These are phyloP conservation scores for Hypoxylon rickii DNA, from an alignment of 495 filamentous ascomycete genomes.

Conservation along the genomic window DNA sequence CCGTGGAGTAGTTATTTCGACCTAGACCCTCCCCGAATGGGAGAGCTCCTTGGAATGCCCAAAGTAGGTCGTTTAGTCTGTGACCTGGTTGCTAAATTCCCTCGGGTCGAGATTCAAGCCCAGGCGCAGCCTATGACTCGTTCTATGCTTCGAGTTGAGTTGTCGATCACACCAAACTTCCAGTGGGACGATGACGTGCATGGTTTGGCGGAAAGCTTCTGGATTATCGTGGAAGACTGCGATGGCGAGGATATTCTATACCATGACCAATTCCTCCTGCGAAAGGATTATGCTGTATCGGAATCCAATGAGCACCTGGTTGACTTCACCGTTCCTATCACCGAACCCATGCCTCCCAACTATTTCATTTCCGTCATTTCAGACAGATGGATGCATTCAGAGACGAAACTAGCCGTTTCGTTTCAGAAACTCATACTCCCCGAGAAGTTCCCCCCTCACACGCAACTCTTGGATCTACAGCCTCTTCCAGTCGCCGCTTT, in stretches of 20 bases:
- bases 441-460: conserved; percentile 94
- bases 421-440: conserved; percentile 94
- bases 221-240: conserved; percentile 96
- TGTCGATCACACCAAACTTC: conserved; percentile 94
- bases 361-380: conserved; percentile 96
- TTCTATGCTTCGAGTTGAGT: conserved; percentile 91
- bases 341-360: conserved; percentile 96
- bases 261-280: conserved; percentile 92
- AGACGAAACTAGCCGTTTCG: conserved; percentile 89
- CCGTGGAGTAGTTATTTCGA: conserved; percentile 94
- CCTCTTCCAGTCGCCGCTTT: conserved; percentile 85
- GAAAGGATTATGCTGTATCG: conserved; percentile 78
- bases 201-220: conserved; percentile 87
- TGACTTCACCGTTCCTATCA: conserved; percentile 94
- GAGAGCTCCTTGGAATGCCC: conserved; percentile 89
- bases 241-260: conserved; percentile 96
- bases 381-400: conserved; percentile 97
- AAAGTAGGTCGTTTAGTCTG: conserved; percentile 88
- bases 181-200: conserved; percentile 93
- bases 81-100: conserved; percentile 86
- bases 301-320: conserved; percentile 93
- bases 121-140: conserved; percentile 93
- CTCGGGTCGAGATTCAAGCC: conserved; percentile 86
- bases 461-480: conserved; percentile 85
- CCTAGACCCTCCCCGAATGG: conserved; percentile 95